phyloP scores from a whole-genome alignment of 352 stramenopile species.

The Pythium pyrilobum region DNA sequence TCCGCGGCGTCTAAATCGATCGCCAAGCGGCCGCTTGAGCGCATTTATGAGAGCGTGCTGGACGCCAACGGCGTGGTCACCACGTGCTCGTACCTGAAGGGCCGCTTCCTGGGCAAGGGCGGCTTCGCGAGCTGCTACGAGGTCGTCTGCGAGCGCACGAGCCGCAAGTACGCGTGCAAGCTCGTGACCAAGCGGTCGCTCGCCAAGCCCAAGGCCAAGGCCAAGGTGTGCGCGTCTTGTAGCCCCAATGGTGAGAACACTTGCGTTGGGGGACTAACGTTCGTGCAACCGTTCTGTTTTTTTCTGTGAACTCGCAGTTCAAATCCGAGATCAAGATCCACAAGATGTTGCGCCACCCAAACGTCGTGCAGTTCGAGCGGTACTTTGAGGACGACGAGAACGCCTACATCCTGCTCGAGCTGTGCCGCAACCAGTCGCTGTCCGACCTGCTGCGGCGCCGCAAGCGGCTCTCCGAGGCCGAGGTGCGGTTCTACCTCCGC shows the following conservation, averaged over 20 bases:
- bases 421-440: slow-evolving; percentile 96
- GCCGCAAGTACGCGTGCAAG: slow-evolving; percentile 95
- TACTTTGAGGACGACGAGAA: slow-evolving; percentile 98
- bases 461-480: slow-evolving; percentile 93
- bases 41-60: slow-evolving; percentile 64
- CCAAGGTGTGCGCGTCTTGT: slow-evolving; percentile 86
- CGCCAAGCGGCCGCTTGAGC: slow-evolving; percentile 23
- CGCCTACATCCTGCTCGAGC: slow-evolving; percentile 96
- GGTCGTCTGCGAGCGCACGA: slow-evolving; percentile 91
- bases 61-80: slow-evolving; percentile 48
- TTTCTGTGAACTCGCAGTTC: slow-evolving; percentile 63
- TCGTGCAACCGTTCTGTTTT: neutral
- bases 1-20: neutral
- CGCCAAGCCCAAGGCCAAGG: slow-evolving; percentile 93
- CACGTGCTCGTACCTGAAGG: slow-evolving; percentile 85
- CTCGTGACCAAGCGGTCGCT: slow-evolving; percentile 97
- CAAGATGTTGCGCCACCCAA: slow-evolving; percentile 91
- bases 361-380: slow-evolving; percentile 97
- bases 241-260: no score
- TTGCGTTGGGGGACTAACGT: neutral
- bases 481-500: slow-evolving; percentile 93
- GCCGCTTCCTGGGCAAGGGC: slow-evolving; percentile 95
- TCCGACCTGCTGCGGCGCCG: slow-evolving; percentile 94
- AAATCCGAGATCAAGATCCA: slow-evolving; percentile 99
- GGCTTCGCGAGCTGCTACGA: slow-evolving; percentile 98